Evolutionary conservation across 768 basidiomycete genomes (phyloP), one percentile per base, ranked within the genome.

Genomic region (Lactarius vividus): DNA sequence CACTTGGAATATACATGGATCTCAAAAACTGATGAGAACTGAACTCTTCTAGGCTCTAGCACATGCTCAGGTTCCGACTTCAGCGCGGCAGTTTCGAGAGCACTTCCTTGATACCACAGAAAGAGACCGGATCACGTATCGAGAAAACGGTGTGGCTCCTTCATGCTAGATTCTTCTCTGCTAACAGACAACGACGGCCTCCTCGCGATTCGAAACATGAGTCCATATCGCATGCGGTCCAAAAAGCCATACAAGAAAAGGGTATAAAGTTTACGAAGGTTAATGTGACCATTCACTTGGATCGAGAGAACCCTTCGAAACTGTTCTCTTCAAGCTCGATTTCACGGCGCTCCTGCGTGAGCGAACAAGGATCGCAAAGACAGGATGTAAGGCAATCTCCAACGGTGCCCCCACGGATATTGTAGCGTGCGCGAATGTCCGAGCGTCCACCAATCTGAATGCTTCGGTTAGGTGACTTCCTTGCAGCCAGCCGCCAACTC

Each of bases 331-430:
- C 83, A 61, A 80, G 71, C 71, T 79, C 78, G 13, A 85, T 67
- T 66, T 85, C 83, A 35, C 78, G 76, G 31, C 75, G 74, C 65
- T 82, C 83, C 71, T 85, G 84, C 0, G 77, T 77, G 57, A 85
- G 79, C 15, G 77, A 77, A 72, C 84, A 86, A 18, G 82, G 78
- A 0, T 70, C 66, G 70, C 84, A 85, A 69, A 75, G 84, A 28
- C 73, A 77, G 0, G 80, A 72, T 2, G 77, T 64, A 53, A 72
- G 72, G 67, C 79, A 84, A 64, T 84, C 84, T 2, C 75, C 74
- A 59, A 74, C 74, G 9, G 73, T 68, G n/a, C 75, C 75, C 18
- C 84, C 85, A 28, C 76, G 75, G 71, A 85, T 82, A 55, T 73
- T 74, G 72, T 84, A 83, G 40, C 84, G 79, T 10, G 57, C 28